These are phyloP conservation scores for Pleurotus tuber-regium DNA, from an alignment of 768 basidiomycete genomes.

Conservation along the genomic window DNA sequence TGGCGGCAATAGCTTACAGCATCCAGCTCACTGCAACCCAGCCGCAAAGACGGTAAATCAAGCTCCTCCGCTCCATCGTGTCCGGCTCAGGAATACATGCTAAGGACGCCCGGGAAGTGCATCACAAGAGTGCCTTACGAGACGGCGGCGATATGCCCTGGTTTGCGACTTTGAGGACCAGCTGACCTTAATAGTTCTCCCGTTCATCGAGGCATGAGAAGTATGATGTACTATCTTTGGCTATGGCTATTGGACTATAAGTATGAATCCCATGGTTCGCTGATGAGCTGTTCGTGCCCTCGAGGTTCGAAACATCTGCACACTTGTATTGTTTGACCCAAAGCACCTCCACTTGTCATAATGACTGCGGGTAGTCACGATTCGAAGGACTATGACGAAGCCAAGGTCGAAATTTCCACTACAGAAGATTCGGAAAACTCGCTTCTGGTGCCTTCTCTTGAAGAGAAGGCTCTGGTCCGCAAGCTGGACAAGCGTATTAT, in stretches of 20 bases:
- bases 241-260: background rate
- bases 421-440: background rate
- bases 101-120: no score
- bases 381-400: background rate
- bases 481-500: slow-evolving; percentile 68
- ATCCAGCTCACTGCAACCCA: no score
- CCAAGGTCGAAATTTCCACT: background rate
- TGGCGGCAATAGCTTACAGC: no score
- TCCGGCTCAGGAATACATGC: no score
- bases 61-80: no score
- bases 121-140: no score
- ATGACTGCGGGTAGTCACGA: background rate
- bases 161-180: background rate
- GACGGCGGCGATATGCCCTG: no score
- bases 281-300: background rate
- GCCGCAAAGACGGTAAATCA: no score
- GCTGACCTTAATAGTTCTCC: background rate
- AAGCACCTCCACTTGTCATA: background rate
- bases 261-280: background rate
- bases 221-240: background rate
- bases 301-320: background rate
- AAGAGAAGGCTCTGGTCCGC: slow-evolving; percentile 54
- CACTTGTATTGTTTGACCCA: background rate
- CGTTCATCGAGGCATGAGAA: background rate
- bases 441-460: slow-evolving; percentile 18